Evolutionary conservation across 371 early-diverging fungal species (phyloP).

Genomic region (Actinomucor elegans): DNA sequence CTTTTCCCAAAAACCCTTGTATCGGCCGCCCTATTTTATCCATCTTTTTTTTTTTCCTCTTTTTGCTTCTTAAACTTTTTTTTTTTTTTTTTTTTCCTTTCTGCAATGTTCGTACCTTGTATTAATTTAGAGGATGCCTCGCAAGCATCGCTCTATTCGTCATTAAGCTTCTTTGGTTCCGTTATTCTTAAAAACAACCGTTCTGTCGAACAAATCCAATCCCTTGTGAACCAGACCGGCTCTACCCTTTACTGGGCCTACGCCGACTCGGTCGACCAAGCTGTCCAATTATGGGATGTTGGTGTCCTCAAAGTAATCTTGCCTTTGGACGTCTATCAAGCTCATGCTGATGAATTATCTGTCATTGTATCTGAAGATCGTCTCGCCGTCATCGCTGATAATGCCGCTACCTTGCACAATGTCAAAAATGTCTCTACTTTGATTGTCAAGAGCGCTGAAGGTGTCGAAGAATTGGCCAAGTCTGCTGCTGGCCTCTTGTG

Average conservation of each 20-base stretch:
- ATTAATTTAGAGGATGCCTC: slow-evolving; percentile 37
- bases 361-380: slow-evolving; percentile 43
- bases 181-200: slow-evolving; percentile 39
- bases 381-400: slow-evolving; percentile 28
- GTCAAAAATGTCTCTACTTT: slow-evolving; percentile 21
- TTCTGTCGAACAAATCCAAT: slow-evolving; percentile 34
- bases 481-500: slow-evolving; percentile 31
- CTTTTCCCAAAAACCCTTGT: no score
- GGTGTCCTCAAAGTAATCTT: slow-evolving; percentile 63
- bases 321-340: slow-evolving; percentile 30
- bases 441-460: slow-evolving; percentile 14
- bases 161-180: slow-evolving; percentile 27
- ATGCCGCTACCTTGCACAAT: neutral
- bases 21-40: no score
- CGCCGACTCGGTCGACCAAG: slow-evolving; percentile 49
- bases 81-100: no score
- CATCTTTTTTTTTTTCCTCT: no score
- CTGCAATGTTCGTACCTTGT: slow-evolving; percentile 59
- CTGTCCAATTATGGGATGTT: slow-evolving; percentile 57
- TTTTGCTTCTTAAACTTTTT: no score
- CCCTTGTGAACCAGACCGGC: slow-evolving; percentile 37
- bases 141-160: slow-evolving; percentile 24
- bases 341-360: slow-evolving; percentile 24
- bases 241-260: slow-evolving; percentile 59
- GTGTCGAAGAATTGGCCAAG: slow-evolving; percentile 13